These are phyloP conservation scores for Boletus coccyginus DNA, from an alignment of 768 basidiomycete genomes.

Conservation along the genomic window DNA sequence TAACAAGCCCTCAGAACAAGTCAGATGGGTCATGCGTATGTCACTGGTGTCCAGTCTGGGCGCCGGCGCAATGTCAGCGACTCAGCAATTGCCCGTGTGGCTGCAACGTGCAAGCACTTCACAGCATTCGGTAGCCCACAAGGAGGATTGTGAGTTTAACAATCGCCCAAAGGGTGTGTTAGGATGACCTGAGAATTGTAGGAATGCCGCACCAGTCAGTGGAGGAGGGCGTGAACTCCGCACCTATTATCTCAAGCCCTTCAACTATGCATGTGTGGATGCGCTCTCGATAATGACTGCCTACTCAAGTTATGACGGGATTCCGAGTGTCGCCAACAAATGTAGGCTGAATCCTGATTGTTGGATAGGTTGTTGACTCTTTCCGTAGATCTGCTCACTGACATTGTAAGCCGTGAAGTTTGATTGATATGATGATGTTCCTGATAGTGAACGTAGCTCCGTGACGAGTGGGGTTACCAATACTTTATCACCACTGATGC, in stretches of 20 bases:
- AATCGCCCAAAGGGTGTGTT: background rate
- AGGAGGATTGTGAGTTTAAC: constrained; percentile 53
- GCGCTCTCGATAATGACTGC: constrained; percentile 68
- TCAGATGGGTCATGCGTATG: constrained; percentile 61
- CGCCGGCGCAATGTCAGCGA: constrained; percentile 51
- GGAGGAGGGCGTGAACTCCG: constrained; percentile 68
- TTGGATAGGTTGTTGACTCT: background rate
- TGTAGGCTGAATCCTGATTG: constrained; percentile 32
- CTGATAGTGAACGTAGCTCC: constrained; percentile 41
- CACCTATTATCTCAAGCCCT: constrained; percentile 58
- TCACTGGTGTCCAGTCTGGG: constrained; percentile 60
- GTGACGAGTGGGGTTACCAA: constrained; percentile 55
- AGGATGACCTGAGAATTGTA: constrained; percentile 17
- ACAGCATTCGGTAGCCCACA: constrained; percentile 68
- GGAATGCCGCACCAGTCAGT: constrained; percentile 61
- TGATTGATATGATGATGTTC: background rate
- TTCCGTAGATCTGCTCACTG: constrained; percentile 15
- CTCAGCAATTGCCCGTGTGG: constrained; percentile 55
- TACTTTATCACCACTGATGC: constrained; percentile 56
- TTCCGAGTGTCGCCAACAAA: constrained; percentile 56
- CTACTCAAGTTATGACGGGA: constrained; percentile 66
- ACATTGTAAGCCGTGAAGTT: constrained; percentile 8
- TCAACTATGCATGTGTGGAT: constrained; percentile 58
- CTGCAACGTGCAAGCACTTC: constrained; percentile 74
- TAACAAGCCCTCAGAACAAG: constrained; percentile 36